Evolutionary conservation across 2,329 filamentous ascomycete species (phyloP).

Genomic region (Beauveria sp.): DNA sequence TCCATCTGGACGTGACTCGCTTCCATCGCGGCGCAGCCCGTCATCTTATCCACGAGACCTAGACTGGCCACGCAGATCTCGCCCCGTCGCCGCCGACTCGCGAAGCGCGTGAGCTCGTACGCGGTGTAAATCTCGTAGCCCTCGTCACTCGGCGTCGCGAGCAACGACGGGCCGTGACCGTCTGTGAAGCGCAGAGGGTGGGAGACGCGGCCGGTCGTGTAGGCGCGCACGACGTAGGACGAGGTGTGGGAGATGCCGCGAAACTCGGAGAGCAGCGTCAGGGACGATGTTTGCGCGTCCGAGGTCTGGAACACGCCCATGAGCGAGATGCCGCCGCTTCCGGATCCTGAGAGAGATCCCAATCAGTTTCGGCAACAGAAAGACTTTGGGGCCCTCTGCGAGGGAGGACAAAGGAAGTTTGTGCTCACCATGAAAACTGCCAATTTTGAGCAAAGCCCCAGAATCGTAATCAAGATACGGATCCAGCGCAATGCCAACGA

Average conservation of each 20-base stretch:
- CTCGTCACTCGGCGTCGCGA: constrained; percentile 31
- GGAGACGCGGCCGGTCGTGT: constrained; percentile 1
- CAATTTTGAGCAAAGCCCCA: constrained; percentile 64
- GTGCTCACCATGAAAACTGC: constrained; percentile 63
- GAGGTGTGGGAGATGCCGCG: not conserved
- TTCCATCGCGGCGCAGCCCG: constrained; percentile 70
- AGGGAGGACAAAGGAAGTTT: not conserved
- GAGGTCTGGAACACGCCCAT: constrained; percentile 8
- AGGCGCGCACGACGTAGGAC: constrained; percentile 5
- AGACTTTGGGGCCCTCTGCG: not conserved
- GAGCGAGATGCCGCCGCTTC: constrained; percentile 59
- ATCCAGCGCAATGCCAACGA: constrained; percentile 62
- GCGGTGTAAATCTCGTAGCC: constrained; percentile 79
- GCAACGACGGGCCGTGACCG: not conserved
- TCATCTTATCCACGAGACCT: constrained; percentile 82
- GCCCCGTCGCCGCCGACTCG: constrained; percentile 24
- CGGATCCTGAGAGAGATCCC: constrained; percentile 30
- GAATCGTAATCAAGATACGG: constrained; percentile 73
- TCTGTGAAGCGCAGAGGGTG: not conserved
- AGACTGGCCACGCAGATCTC: constrained; percentile 56
- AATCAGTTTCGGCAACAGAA: not conserved
- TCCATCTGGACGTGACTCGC: constrained; percentile 48
- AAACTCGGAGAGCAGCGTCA: not conserved
- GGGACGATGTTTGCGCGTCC: not conserved
- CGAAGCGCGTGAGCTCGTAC: constrained; percentile 56